Base-by-base conservation (phyloP, 2,329 filamentous ascomycete species). In the Venturia pyrina region DNA sequence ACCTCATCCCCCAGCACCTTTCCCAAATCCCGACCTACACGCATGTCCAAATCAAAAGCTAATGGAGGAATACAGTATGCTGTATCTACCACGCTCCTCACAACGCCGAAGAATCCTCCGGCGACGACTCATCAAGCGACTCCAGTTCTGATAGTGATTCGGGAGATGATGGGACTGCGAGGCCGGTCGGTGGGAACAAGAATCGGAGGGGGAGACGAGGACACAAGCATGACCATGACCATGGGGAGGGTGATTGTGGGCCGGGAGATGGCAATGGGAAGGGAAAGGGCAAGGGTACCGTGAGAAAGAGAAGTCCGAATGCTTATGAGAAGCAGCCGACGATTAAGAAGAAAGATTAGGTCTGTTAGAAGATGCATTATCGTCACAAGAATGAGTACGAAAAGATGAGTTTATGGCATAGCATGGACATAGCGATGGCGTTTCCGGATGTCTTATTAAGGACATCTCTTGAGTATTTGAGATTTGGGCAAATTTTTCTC, bases 1-100 rank as follows among this genome's bases (percentile, higher is more conserved):
- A 43, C 21, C 53, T 32, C 48, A 48, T 43, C 17, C 15, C 5
- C 46, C 6, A 28, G 1, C 46, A 48, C 46, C 19, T 57, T n/a
- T n/a, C 48, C 15, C 41, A 43, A 32, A 59, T 43, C 50, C 24
- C 3, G 11, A 34, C 28, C 28, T 28, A 28, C 28, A 4, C 28
- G 28, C 28, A 28, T 28, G 28, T 44, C 7, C 46, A 24, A 48
- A 21, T 10, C 46, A 28, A 13, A 44, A 8, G 6, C 60, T 66
- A 24, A 64, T 11, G 3, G 7, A 41, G n/a, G 19, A 41, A 41
- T 60, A 10, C 63, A 96, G 95, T 98, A n/a, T 99, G 95, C 83
- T 99, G 95, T 77, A 99, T 99, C 76, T 99, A 97, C 79, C 93
- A 97, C 79, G 89, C 89, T 68, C 88, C 91, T 7, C 89, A 89